Percentiles rank a stretch among this genome's conserved stretches.
These are phyloP conservation scores for Mimosa bimucronata DNA, from an alignment of 306 rosid genomes.

Conservation along the genomic window DNA sequence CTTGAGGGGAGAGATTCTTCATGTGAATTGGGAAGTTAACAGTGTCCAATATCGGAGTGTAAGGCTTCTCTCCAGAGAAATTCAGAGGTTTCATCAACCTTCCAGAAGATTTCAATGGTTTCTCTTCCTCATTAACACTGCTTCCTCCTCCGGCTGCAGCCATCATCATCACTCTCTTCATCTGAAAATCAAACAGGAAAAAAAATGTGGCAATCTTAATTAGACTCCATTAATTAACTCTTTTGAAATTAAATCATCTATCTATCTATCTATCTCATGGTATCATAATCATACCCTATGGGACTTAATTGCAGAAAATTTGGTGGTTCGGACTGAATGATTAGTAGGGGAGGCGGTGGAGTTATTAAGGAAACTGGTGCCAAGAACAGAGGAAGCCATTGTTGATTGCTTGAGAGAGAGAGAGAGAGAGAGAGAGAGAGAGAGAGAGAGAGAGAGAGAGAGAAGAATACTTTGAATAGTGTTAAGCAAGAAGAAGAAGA, in stretches of 20 bases:
- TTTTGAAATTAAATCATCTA: not conserved
- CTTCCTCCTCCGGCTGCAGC: not conserved
- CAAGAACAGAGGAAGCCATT: conserved; percentile 52
- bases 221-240: not conserved
- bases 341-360: conserved; percentile 1
- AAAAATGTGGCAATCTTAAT: not conserved
- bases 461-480: too few species aligned
- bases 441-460: too few species aligned
- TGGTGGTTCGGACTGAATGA: conserved; percentile 22
- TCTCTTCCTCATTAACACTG: conserved; percentile 20
- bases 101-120: not conserved
- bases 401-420: not conserved
- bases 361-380: conserved; percentile 38
- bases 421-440: too few species aligned
- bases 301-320: not conserved
- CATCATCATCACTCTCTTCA: conserved; percentile 7
- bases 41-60: conserved; percentile 64
- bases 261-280: not conserved
- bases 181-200: conserved; percentile 38
- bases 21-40: conserved; percentile 59
- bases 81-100: conserved; percentile 26
- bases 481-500: not conserved
- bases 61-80: conserved; percentile 69
- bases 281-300: conserved; percentile 36
- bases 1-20: conserved; percentile 62